These are phyloP conservation scores for Barbarea vulgaris DNA, from an alignment of 345 rosid species.

Conservation along the genomic window DNA sequence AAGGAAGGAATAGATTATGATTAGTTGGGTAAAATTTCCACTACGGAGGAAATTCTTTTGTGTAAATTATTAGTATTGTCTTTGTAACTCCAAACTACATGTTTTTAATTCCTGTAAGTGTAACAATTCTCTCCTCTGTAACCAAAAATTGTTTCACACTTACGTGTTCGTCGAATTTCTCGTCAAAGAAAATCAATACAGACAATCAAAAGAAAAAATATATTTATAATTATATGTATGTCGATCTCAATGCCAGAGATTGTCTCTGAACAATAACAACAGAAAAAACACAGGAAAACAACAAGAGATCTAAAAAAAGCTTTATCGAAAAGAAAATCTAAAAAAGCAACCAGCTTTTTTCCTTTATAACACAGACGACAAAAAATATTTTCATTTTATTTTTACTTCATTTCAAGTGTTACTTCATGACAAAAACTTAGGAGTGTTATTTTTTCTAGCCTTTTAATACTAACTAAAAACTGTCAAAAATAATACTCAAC, in stretches of 20 bases:
- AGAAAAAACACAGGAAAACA: conserved; percentile 1
- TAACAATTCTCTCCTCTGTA: conserved; percentile 12
- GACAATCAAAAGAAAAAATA: background rate
- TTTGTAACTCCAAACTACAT: conserved; percentile 33
- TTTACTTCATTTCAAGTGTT: background rate
- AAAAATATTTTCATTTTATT: background rate
- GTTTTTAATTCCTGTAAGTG: conserved; percentile 25
- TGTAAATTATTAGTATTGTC: conserved; percentile 38
- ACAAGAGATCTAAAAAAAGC: background rate
- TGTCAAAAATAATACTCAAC: background rate
- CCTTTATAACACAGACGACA: background rate
- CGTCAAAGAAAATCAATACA: background rate
- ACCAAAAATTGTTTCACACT: background rate
- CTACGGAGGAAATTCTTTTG: conserved; percentile 25
- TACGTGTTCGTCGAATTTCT: conserved; percentile 10
- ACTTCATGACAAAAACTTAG: background rate
- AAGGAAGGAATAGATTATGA: conserved; percentile 32
- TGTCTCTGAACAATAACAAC: background rate
- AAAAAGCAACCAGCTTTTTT: background rate
- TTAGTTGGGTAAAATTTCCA: conserved; percentile 38
- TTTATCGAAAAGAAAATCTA: background rate
- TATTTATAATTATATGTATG: background rate
- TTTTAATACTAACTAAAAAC: background rate
- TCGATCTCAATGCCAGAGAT: conserved; percentile 8
- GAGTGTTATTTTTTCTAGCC: background rate